A percentile compares a stretch with the other conserved stretches of the same genome.
These are phyloP conservation scores for Sapria himalayana DNA, from an alignment of 345 rosid species.

Conservation along the genomic window DNA sequence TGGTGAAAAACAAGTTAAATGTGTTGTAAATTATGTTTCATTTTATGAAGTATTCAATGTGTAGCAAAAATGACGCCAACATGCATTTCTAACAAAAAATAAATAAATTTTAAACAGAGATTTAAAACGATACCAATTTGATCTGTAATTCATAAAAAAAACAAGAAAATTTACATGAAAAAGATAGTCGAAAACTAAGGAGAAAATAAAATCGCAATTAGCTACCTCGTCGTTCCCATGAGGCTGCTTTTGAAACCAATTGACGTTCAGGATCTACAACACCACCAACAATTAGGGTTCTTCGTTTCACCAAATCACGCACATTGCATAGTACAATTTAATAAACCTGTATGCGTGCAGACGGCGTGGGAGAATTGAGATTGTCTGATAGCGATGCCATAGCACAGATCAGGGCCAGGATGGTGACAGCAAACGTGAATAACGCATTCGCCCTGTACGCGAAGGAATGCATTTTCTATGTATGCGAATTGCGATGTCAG, in stretches of 20 bases:
- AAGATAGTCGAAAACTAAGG: not conserved
- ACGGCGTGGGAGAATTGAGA: conserved; percentile 55
- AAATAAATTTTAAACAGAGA: no score
- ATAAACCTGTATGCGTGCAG: conserved; percentile 70
- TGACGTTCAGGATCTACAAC: conserved; percentile 59
- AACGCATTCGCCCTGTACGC: conserved; percentile 79
- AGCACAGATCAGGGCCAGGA: conserved; percentile 71
- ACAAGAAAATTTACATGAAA: not conserved
- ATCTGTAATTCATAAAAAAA: no score
- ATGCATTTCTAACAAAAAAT: no score
- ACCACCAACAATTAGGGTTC: conserved; percentile 8
- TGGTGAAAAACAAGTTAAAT: no score
- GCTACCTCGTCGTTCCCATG: conserved; percentile 84
- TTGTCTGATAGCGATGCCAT: conserved; percentile 70
- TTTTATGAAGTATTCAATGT: no score
- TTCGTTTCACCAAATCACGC: conserved; percentile 3
- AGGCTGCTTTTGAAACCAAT: conserved; percentile 75
- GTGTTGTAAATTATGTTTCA: no score
- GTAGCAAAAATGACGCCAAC: no score
- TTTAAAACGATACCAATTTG: no score
- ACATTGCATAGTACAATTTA: conserved; percentile 1
- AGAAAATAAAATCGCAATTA: no score
- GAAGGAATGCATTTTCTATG: conserved; percentile 57
- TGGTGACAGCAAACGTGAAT: conserved; percentile 59
- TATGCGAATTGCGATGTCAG: no score